Base-by-base conservation (phyloP, 1,139 yeast genomes). In the Pichia sp. region DNA sequence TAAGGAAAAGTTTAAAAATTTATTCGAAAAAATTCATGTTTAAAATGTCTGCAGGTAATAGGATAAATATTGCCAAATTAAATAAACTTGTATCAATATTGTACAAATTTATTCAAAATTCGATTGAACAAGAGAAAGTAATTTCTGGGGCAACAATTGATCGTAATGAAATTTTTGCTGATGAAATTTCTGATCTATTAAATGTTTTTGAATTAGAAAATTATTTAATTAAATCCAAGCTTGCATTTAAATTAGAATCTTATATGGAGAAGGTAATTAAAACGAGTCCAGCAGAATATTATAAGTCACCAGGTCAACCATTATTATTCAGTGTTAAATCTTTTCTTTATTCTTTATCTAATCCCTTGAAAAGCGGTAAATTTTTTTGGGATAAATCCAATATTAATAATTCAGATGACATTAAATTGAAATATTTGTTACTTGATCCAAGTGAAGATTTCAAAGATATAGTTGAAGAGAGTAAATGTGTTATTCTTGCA, bases 241-340 rank as follows among this genome's bases (percentile, higher is more conserved):
- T 90, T 39, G 95, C 95, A 0, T 87, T 79, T 66, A 90, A 90
- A 59, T 76, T 90, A 30, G 96, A 90, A 57, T 73, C 82, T 1
- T 90, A 86, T 56, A 68, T 84, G 62, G 81, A 77, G 18, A 66
- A 67, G 42, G 51, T 57, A 54, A 44, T 40, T 3, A 53, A 46
- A 43, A 52, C 40, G 27, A 55, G 40, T 5, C 7, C 42, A n/a
- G 58, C 45, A 52, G 56, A 30, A n/a, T 31, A 27, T n/a, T 50
- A 48, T 37, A 44, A 37, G 18, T 44, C 58, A 3, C 42, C 51
- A 2, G 69, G 76, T 0, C 70, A 69, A 28, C 94, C 96, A 0
- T 66, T 85, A 3, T 68, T 89, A 6, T 83, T 85, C 62, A 81
- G 79, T 54, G 70, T 89, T 3, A 70, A 83, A 18, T 72, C 79